Evolutionary conservation across 805 yeast genomes (phyloP).

Genomic region (Candida insectorum): DNA sequence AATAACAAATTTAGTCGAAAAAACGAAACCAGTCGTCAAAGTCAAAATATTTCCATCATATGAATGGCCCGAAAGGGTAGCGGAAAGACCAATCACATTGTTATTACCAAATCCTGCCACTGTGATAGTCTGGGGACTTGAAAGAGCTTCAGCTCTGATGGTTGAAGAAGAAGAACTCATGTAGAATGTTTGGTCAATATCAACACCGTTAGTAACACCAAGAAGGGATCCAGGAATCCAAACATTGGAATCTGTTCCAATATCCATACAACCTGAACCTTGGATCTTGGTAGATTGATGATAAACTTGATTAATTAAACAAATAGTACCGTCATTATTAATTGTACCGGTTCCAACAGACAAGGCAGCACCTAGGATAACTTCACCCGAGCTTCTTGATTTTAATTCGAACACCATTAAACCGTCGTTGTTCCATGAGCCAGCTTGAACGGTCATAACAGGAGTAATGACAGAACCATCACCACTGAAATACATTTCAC

Average conservation of each 20-base stretch:
- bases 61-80: constrained; percentile 9
- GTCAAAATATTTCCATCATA: constrained; percentile 21
- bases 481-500: constrained; percentile 21
- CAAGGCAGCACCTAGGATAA: constrained; percentile 14
- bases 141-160: constrained; percentile 14
- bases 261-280: constrained; percentile 25
- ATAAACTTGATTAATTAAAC: constrained; percentile 21
- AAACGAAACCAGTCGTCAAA: constrained; percentile 4
- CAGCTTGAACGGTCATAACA: constrained; percentile 11
- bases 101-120: constrained; percentile 26
- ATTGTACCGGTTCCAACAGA: constrained; percentile 11
- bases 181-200: constrained; percentile 15
- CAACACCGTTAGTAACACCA: constrained; percentile 9
- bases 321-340: constrained; percentile 24
- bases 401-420: constrained; percentile 15
- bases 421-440: constrained; percentile 17
- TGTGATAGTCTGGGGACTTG: constrained; percentile 15
- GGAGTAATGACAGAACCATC: constrained; percentile 16
- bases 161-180: constrained; percentile 16
- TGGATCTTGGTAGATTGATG: constrained; percentile 17
- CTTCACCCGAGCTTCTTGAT: constrained; percentile 11
- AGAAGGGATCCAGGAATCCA: constrained; percentile 9
- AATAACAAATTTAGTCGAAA: constrained; percentile 11
- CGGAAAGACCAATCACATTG: constrained; percentile 16
- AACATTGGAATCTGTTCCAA: constrained; percentile 15